These are phyloP conservation scores for Talaromyces nanjingensis DNA, from an alignment of 495 filamentous ascomycete species.

Conservation along the genomic window DNA sequence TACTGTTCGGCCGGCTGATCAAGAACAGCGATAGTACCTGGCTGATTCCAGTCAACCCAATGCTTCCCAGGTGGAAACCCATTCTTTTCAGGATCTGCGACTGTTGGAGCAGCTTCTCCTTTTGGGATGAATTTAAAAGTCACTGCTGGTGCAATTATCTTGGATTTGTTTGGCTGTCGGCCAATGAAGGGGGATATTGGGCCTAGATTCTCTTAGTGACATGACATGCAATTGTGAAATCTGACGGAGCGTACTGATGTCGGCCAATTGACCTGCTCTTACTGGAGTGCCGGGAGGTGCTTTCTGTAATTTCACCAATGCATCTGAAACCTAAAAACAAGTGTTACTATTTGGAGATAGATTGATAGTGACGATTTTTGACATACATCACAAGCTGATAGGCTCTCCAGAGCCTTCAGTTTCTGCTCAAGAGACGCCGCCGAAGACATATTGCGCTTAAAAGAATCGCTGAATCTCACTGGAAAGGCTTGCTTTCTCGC, in stretches of 20 bases:
- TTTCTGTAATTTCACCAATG: constrained; percentile 52
- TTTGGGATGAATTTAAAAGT: constrained; percentile 60
- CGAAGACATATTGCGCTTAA: constrained; percentile 20
- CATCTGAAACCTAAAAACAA: constrained; percentile 49
- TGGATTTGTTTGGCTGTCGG: constrained; percentile 24
- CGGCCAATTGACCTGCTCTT: constrained; percentile 53
- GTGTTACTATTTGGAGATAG: neutral
- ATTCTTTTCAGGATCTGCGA: constrained; percentile 19
- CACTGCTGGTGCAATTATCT: constrained; percentile 50
- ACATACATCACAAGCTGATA: constrained; percentile 44
- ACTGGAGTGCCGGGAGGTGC: constrained; percentile 24
- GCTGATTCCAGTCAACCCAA: constrained; percentile 51
- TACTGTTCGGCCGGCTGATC: constrained; percentile 52
- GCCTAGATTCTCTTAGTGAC: constrained; percentile 13
- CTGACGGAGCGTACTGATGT: constrained; percentile 34
- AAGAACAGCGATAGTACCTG: constrained; percentile 49
- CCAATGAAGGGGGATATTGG: constrained; percentile 29
- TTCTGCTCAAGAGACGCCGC: constrained; percentile 22
- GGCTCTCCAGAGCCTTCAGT: constrained; percentile 29
- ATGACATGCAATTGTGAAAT: neutral
- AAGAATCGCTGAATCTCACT: neutral
- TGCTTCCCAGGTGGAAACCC: constrained; percentile 40
- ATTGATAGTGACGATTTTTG: neutral
- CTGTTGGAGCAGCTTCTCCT: constrained; percentile 15
- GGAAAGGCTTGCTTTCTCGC: neutral